These are phyloP conservation scores for Balamuthia mandrillaris DNA, from an alignment of 208 protist species.

Conservation along the genomic window DNA sequence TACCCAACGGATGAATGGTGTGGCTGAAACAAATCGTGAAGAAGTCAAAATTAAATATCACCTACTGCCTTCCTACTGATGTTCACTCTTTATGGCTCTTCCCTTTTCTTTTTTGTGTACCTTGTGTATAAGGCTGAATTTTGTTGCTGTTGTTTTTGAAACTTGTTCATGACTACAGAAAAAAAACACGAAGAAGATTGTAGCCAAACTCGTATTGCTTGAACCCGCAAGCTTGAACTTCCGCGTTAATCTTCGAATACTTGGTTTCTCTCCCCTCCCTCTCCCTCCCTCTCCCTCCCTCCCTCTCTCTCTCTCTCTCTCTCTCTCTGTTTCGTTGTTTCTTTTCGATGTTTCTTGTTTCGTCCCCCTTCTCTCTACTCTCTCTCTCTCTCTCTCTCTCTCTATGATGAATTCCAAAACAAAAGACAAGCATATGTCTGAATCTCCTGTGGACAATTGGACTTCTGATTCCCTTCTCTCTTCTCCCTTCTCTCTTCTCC, in stretches of 20 bases:
- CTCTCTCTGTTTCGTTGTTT: not conserved
- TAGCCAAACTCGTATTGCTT: not conserved
- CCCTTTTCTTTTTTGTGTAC: too few relatives aligned
- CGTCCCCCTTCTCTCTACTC: too few relatives aligned
- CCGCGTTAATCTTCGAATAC: conserved; percentile 20
- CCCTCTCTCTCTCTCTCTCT: not conserved
- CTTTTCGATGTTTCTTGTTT: too few relatives aligned
- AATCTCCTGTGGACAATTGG: not conserved
- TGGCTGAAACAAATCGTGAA: not conserved
- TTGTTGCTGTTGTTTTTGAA: not conserved
- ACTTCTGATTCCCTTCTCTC: not conserved
- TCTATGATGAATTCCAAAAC: too few relatives aligned
- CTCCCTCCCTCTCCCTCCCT: not conserved
- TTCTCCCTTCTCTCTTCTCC: not conserved
- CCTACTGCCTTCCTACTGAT: not conserved
- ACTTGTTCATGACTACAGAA: not conserved
- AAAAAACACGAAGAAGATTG: conserved; percentile 23
- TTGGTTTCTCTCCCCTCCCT: not conserved
- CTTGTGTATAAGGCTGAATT: too few relatives aligned
- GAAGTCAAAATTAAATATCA: not conserved
- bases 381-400: too few relatives aligned
- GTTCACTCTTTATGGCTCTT: too few relatives aligned
- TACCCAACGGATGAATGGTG: too few relatives aligned
- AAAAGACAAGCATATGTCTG: too few relatives aligned
- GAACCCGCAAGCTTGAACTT: not conserved